Conservation (phyloP, 306 rosid species). For the Gastrolobium villosum region DNA sequence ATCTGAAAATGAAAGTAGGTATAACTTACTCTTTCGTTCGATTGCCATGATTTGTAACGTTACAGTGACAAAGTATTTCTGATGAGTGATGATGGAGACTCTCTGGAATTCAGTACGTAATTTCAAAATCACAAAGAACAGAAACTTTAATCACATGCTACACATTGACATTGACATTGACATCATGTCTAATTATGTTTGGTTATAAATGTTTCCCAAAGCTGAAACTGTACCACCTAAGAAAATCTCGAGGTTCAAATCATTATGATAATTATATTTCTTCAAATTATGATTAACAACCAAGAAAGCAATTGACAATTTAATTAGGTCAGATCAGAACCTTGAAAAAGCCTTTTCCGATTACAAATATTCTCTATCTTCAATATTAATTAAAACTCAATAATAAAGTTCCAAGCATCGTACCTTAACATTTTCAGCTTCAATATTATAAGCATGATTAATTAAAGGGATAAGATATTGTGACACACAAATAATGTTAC, state of each 20-base stretch:
- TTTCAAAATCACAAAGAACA: slow-evolving; percentile 33
- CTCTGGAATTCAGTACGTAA: not conserved
- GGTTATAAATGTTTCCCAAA: slow-evolving; percentile 29
- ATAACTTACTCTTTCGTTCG: not conserved
- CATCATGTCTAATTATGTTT: slow-evolving; percentile 20
- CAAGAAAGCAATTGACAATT: slow-evolving; percentile 45
- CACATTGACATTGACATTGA: slow-evolving; percentile 41
- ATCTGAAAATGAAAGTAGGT: slow-evolving; percentile 34
- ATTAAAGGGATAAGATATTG: no score
- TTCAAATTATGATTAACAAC: slow-evolving; percentile 48
- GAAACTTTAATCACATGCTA: slow-evolving; percentile 11
- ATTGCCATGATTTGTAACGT: slow-evolving; percentile 13
- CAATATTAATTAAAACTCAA: not conserved
- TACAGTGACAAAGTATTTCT: not conserved
- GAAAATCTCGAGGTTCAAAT: slow-evolving; percentile 30
- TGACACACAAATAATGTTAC: no score
- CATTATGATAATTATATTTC: slow-evolving; percentile 44
- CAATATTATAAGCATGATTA: not conserved
- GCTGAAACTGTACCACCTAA: slow-evolving; percentile 32
- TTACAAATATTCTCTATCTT: not conserved
- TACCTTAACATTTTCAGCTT: not conserved
- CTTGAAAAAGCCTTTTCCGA: slow-evolving; percentile 3
- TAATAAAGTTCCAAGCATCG: not conserved
- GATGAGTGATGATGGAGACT: slow-evolving; percentile 20
- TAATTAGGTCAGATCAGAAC: slow-evolving; percentile 22